Base-by-base conservation (phyloP, 73 alveolate genomes). In the Blepharisma stoltei region DNA sequence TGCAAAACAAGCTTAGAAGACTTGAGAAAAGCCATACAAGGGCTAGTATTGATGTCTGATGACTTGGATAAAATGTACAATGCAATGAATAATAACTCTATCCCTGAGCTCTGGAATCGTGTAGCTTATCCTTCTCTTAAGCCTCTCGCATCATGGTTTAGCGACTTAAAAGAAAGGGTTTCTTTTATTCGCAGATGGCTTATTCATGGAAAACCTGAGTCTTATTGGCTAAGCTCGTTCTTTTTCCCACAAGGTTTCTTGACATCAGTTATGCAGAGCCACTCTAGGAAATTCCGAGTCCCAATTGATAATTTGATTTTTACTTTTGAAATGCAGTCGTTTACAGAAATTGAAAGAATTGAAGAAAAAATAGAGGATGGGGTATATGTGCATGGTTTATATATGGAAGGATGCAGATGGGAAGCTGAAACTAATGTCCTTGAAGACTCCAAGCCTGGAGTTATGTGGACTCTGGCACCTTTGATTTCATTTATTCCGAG, bases 321-420 rank as follows among this genome's bases (percentile, higher is more conserved):
- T 81, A 90, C 85, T 46, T 90, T 91, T 86, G 76, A 93, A 45
- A 90, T 87, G 71, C 77, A 78, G 98, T 97, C 78, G 69, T 18
- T 85, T 71, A 38, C 78, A 87, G 54, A 92, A 84, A 65, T 70
- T 96, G 54, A 92, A 87, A 8, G 84, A 87, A 67, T 82, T 94
- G 83, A 95, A 11, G 82, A 89, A 54, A 80, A 86, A 9, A 98
- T 98, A 0, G 97, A 95, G 48, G 99, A 95, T 68, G 99, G 99
- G 7, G 96, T 95, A 6, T 97, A 97, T 81, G 93, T 97, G 54
- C 90, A 91, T 78, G 99, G 99, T 21, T 95, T 98, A 38, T 98
- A 91, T 95, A 82, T 97, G 67, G 99, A 98, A 89, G 99, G 99
- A 18, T 96, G 99, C 53, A 96, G 99, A 70, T 98, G 99, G 99